A percentile compares a stretch with the other conserved stretches of the same genome.
These are phyloP conservation scores for Yamadazyma songkhlaensis DNA, from an alignment of 1,139 yeast genomes.

Conservation along the genomic window DNA sequence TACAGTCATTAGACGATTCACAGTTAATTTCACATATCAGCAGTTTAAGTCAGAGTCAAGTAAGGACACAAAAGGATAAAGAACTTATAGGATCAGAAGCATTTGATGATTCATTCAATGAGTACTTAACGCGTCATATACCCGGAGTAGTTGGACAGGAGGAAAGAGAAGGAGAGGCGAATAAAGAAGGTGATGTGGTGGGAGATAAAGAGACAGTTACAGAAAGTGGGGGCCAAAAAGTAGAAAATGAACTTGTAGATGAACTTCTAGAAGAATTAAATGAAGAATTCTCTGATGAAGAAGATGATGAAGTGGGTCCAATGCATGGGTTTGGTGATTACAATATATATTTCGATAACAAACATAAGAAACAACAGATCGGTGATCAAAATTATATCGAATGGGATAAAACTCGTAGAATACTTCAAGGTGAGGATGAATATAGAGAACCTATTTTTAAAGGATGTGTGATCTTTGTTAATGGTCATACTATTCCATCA, in stretches of 20 bases:
- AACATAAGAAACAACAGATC: constrained; percentile 63
- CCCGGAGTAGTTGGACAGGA: not conserved
- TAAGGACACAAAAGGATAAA: not conserved
- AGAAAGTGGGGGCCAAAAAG: no score
- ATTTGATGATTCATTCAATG: constrained; percentile 39
- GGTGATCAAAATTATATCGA: constrained; percentile 55
- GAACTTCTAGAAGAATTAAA: not conserved
- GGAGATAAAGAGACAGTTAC: not conserved
- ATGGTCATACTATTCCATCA: constrained; percentile 84
- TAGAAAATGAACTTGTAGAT: not conserved
- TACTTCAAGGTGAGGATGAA: constrained; percentile 19
- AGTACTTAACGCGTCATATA: constrained; percentile 5
- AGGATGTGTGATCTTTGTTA: constrained; percentile 69
- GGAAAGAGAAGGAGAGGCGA: not conserved
- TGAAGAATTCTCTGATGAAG: constrained; percentile 1
- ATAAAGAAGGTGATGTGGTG: not conserved
- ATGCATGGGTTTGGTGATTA: constrained; percentile 66
- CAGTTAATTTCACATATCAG: constrained; percentile 31
- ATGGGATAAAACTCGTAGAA: constrained; percentile 46
- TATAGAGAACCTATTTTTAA: constrained; percentile 45
- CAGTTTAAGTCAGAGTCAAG: constrained; percentile 21
- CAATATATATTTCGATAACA: constrained; percentile 64
- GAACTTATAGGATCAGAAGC: constrained; percentile 24
- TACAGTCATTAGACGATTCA: constrained; percentile 32
- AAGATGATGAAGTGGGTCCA: constrained; percentile 30